Percentiles rank a stretch among this genome's conserved stretches.
Evolutionary conservation across 2,329 filamentous ascomycete species (phyloP).

Genomic region (Fusarium pseudocircinatum): DNA sequence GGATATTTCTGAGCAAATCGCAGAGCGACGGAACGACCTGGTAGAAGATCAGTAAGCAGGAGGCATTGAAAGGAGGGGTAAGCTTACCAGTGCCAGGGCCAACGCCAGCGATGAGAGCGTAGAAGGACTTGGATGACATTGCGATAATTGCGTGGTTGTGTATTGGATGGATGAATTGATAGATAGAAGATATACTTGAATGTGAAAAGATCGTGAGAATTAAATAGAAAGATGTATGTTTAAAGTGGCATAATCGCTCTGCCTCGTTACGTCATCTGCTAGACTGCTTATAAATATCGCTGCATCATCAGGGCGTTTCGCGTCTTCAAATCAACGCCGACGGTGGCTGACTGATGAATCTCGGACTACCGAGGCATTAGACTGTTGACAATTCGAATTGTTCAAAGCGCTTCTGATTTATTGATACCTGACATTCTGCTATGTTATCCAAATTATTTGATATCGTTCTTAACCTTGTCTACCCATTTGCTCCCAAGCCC

Average conservation of each 20-base stretch:
- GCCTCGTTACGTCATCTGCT: constrained; percentile 29
- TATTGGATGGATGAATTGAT: neutral
- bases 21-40: constrained; percentile 61
- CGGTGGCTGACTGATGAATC: neutral
- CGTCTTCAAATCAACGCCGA: neutral
- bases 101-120: constrained; percentile 75
- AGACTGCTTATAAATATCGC: constrained; percentile 29
- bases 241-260: constrained; percentile 2
- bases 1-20: constrained; percentile 73
- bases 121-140: constrained; percentile 55
- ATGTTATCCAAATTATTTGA: neutral
- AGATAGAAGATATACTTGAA: neutral
- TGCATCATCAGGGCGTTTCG: neutral
- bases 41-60: neutral
- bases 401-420: neutral
- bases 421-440: no score
- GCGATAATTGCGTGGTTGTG: neutral
- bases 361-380: neutral
- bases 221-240: neutral
- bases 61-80: neutral
- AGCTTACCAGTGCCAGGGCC: constrained; percentile 70
- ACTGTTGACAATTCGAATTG: neutral
- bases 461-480: constrained; percentile 1
- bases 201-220: neutral
- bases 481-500: constrained; percentile 10